Base-by-base conservation (phyloP, 164 flowering plant species). In the Protea cynaroides region DNA sequence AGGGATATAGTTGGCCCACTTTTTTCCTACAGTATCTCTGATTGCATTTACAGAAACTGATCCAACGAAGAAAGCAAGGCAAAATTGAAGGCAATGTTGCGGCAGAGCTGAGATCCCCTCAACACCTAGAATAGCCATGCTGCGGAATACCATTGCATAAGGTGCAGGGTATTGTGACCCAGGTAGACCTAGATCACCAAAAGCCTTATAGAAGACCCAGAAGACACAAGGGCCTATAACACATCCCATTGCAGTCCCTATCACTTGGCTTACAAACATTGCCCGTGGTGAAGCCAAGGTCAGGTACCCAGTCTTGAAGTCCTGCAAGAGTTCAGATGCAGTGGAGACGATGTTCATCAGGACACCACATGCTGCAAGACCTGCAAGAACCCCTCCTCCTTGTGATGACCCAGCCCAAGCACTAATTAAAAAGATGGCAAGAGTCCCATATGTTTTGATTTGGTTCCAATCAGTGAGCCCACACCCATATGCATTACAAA, bases 401-500 rank as follows among this genome's bases (percentile, higher is more conserved):
- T n/a, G n/a, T 0, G 58, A 59, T 3, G 63, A 47, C 2, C 83
- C 85, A 2, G 74, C 82, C 87, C 87, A 83, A 0, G 79, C 34
- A 29, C 34, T 5, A 29, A 29, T 29, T 3, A 5, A 2, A 29
- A 29, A 29, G 34, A 29, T 29, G 34, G 34, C 34, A 29, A 29
- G 34, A 3, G 2, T 29, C 5, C 34, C 34, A 29, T 29, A 29
- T 29, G 70, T 81, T 3, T 85, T 79, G 34, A 80, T 83, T 0
- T 81, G 75, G 15, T 83, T 79, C 85, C 85, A 29, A 29, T 29
- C 34, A 29, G 34, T 29, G 34, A 29, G 34, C 34, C 34, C 34
- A 29, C 34, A 29, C 0, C 87, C 87, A 19, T 81, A 81, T 4
- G 87, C 83, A 62, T 83, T 83, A 70, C 87, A 83, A 72, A 83